A percentile compares a stretch with the other conserved stretches of the same genome.
Evolutionary conservation across 768 basidiomycete species (phyloP).

Genomic region (Dioszegia crocea): DNA sequence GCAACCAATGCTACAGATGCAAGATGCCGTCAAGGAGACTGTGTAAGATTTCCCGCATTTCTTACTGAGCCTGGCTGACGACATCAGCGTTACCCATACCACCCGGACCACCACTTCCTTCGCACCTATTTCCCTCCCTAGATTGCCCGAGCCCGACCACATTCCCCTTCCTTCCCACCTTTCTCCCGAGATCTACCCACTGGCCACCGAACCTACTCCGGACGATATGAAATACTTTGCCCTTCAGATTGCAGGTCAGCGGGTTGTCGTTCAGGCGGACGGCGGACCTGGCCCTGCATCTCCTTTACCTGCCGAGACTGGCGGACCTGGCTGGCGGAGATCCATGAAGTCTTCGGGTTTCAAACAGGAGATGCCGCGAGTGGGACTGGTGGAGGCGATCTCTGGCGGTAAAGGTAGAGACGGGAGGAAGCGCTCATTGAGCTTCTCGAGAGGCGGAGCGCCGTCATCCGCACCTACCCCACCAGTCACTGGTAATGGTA

Average conservation of each 20-base stretch:
- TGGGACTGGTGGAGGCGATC: constrained; percentile 4
- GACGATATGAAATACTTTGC: constrained; percentile 38
- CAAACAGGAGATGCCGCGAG: constrained; percentile 5
- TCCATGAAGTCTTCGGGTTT: neutral
- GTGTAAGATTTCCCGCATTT: constrained; percentile 25
- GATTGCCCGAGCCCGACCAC: constrained; percentile 27
- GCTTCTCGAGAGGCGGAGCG: neutral
- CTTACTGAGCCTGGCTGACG: constrained; percentile 3
- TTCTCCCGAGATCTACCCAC: constrained; percentile 23
- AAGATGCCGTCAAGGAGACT: constrained; percentile 44
- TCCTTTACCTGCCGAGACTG: neutral
- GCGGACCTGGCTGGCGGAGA: constrained; percentile 3
- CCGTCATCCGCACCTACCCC: constrained; percentile 9
- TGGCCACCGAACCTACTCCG: constrained; percentile 36
- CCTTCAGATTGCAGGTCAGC: constrained; percentile 29
- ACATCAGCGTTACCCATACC: constrained; percentile 36
- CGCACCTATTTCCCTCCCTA: constrained; percentile 33
- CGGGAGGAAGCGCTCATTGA: constrained; percentile 25
- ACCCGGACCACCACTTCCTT: constrained; percentile 43
- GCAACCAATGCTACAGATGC: constrained; percentile 31
- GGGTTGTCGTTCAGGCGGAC: constrained; percentile 38
- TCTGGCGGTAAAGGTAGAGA: constrained; percentile 22
- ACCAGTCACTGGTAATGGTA: constrained; percentile 8
- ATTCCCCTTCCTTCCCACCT: constrained; percentile 26
- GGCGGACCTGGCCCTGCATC: neutral